phyloP scores from a whole-genome alignment of 2,329 filamentous ascomycete species.

The Venturia pyrina region DNA sequence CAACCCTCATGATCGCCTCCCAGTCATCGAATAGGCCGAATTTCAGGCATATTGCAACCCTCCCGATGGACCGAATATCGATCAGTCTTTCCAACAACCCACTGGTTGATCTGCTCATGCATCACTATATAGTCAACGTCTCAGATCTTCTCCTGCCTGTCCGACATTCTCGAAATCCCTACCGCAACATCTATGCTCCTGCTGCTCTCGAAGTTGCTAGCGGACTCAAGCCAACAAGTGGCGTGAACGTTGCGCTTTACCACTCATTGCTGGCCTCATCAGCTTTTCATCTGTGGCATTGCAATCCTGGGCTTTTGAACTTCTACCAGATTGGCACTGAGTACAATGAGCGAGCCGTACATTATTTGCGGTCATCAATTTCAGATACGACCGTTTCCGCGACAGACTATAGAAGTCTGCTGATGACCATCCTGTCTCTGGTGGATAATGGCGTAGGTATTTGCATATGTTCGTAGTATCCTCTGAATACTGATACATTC shows the following conservation, averaged over 20 bases:
- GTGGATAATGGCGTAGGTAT: background rate
- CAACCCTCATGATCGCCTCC: background rate
- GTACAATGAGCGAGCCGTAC: background rate
- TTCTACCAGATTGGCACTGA: background rate
- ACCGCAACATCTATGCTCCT: slow-evolving; percentile 1
- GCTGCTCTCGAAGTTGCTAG: background rate
- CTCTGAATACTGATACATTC: background rate
- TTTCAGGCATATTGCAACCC: background rate
- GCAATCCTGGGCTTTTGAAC: background rate
- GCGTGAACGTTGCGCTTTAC: background rate
- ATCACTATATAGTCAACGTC: background rate
- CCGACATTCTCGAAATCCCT: background rate
- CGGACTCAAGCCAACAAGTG: background rate
- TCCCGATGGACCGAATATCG: background rate
- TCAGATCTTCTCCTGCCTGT: background rate
- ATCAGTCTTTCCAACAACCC: background rate
- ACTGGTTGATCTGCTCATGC: background rate
- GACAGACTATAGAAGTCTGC: background rate
- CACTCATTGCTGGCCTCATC: background rate
- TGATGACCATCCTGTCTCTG: background rate
- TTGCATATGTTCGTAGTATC: too few species aligned
- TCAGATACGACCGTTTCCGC: background rate
- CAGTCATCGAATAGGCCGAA: background rate
- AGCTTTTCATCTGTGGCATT: slow-evolving; percentile 2
- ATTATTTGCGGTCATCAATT: background rate